Evolutionary conservation across 495 filamentous ascomycete species (phyloP), one percentile per base, ranked within the genome.

Genomic region (Penicillium coprophilum): DNA sequence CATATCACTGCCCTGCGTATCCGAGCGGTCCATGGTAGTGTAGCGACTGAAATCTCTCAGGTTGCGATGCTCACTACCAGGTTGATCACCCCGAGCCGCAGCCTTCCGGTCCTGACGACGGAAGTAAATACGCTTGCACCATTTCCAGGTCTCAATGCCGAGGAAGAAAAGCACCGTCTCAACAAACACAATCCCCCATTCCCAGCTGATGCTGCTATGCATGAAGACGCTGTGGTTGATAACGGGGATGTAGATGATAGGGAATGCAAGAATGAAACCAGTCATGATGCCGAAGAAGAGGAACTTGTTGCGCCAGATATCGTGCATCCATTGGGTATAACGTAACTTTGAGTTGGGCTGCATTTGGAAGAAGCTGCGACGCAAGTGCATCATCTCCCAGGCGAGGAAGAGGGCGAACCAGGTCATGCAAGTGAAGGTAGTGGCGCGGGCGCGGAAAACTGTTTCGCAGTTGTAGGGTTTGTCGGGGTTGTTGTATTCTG

Each of bases 401-500:
- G 87, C 87, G 23, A 87, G 76, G 71, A 90, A 87, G 13, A 89
- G 78, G 3, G 86, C 83, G 57, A 88, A 86, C 85, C 86, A 90
- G 4, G 88, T 90, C 52, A 91, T 77, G 51, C 83, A 86, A 12
- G 84, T 85, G 59, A 87, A 91, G 1, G 82, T 85, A 2, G 87
- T 85, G 6, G 87, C 87, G 11, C 87, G 83, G 4, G 87, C 87
- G 9, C 84, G 84, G 75, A 85, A 90, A 4, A 90, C 85, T 0
- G 80, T 80, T 50, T 85, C 80, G 63, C 87, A 91, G n/a, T 55
- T 65, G 21, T 67, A 68, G 15, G 58, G 48, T 20, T 57, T 67
- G 32, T 4, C 52, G 0, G 64, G 58, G 53, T 69, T 57, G 31
- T 69, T 66, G 63, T 84, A 83, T 21, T 56, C 56, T 50, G 85